Evolutionary conservation across 441 rosid genomes (phyloP), one percentile per base, ranked within the genome.

Genomic region (Erodium chrysanthum): DNA sequence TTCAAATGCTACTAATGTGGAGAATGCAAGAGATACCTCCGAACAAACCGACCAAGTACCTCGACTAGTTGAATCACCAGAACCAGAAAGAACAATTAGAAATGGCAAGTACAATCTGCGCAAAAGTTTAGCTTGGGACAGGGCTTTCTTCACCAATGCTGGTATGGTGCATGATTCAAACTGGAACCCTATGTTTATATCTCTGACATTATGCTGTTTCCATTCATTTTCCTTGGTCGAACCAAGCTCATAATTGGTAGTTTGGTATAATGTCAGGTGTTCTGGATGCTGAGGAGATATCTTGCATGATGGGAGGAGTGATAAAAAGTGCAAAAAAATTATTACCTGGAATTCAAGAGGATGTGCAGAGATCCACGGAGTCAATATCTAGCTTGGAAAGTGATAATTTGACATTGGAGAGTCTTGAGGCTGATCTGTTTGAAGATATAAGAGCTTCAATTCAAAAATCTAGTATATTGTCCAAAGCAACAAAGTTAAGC

Each of bases 41-140:
- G 76, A 71, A 71, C 81, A 70, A 18, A 67, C 46, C 48, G 76
- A 81, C 72, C 74, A 68, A 23, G 76, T 48, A 42, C 76, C 76
- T 70, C 79, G 74, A 70, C 84, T 79, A 10, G 72, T 75, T n/a
- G 75, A 81, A 59, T 82, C 85, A 22, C 74, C 66, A 52, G 85
- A 83, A 66, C 75, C 71, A n/a, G 80, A 77, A 10, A 75, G 66
- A 64, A 46, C 29, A 50, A 76, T 76, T 18, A 82, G 73, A 67
- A 77, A 60, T 65, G 81, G 77, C 42, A 89, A 84, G 82, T 86
- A 71, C 73, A 89, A 87, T 66, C 66, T 88, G 77, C 88, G 96
- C 48, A 88, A 87, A 68, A 94, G 99, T 81, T 83, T 94, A 80
- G 96, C 96, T 4, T 91, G 98, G 98, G 93, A 94, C 60, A 91